Conservation (phyloP, 805 yeast genomes). For the Lipomyces oligophaga region DNA sequence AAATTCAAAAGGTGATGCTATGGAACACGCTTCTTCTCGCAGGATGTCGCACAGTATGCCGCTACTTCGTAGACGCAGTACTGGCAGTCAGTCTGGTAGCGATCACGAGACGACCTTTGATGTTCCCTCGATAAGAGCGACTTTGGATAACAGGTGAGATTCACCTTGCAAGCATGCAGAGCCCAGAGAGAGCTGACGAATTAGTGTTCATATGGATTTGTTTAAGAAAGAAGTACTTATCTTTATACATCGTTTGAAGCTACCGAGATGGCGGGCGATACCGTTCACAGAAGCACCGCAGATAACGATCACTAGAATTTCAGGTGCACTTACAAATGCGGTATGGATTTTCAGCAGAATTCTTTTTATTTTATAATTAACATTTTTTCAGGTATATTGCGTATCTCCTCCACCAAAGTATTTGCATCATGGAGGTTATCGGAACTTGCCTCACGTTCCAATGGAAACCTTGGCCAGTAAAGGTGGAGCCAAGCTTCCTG, state of each 20-base stretch:
- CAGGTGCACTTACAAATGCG: constrained; percentile 92
- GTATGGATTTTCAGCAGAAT: constrained; percentile 38
- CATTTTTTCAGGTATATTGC: constrained; percentile 45
- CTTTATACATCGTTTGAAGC: constrained; percentile 41
- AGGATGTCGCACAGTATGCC: too few relatives aligned
- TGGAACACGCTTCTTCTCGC: too few relatives aligned
- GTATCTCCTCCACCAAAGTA: constrained; percentile 51
- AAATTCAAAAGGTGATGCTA: too few relatives aligned
- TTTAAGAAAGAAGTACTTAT: constrained; percentile 15
- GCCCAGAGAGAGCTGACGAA: too few relatives aligned
- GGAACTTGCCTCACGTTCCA: too few relatives aligned
- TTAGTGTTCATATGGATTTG: constrained; percentile 16
- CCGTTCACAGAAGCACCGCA: constrained; percentile 38
- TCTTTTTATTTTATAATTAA: background rate
- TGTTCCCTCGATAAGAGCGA: constrained; percentile 13
- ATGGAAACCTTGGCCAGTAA: background rate
- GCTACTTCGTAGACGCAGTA: too few relatives aligned
- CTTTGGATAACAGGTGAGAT: constrained; percentile 17
- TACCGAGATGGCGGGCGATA: constrained; percentile 76
- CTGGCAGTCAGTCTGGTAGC: constrained; percentile 22
- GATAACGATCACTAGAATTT: constrained; percentile 60
- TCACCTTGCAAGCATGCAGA: too few relatives aligned
- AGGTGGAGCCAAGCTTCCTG: background rate
- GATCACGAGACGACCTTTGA: constrained; percentile 9
- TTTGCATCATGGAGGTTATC: too few relatives aligned